phyloP scores from a whole-genome alignment of 768 basidiomycete genomes.

The Cystofilobasidium ferigula region DNA sequence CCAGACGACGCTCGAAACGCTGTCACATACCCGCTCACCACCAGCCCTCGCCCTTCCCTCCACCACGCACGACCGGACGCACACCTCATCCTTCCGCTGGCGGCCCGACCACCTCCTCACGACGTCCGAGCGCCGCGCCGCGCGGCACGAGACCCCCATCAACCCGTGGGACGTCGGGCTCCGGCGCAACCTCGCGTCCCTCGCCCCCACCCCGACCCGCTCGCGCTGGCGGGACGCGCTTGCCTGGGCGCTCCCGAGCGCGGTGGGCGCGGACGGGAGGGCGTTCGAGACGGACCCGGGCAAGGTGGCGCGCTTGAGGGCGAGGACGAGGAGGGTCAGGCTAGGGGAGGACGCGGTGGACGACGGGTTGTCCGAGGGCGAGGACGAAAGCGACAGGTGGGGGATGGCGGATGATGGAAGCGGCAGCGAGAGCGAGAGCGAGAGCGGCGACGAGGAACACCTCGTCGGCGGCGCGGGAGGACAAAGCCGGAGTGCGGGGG shows the following conservation, averaged over 20 bases:
- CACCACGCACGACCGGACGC: background rate
- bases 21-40: background rate
- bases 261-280: slow-evolving; percentile 1
- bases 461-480: no score
- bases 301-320: background rate
- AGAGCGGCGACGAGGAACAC: no score
- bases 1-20: slow-evolving; percentile 21
- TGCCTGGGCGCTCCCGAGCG: background rate
- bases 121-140: slow-evolving; percentile 1
- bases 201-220: no score
- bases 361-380: no score
- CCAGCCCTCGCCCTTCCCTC: slow-evolving; percentile 11
- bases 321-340: slow-evolving; percentile 11
- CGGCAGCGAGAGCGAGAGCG: no score
- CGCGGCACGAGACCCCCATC: background rate
- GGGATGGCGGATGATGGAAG: no score
- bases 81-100: slow-evolving; percentile 8
- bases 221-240: background rate
- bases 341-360: slow-evolving; percentile 13
- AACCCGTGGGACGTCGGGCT: slow-evolving; percentile 20
- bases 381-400: no score
- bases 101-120: slow-evolving; percentile 20
- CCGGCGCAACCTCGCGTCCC: background rate
- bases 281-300: background rate
- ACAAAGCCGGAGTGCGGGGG: no score